Conservation (phyloP, 345 rosid genomes). For the Heritiera littoralis region DNA sequence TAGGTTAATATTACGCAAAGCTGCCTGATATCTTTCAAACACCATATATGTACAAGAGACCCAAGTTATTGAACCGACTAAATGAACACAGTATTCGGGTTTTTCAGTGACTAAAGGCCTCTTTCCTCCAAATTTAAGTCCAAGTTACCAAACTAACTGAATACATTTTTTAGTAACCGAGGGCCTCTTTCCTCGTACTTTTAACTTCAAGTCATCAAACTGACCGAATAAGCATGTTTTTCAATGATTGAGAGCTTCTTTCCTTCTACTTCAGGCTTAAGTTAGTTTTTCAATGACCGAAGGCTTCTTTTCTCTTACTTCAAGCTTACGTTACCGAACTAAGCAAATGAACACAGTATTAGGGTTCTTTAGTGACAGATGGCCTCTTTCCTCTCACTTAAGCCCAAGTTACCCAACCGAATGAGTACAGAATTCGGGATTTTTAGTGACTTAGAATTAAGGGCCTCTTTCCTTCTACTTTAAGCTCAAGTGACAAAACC, state of each 20-base stretch:
- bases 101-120: neutral
- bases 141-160: neutral
- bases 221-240: neutral
- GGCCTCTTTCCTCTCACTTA: too few relatives aligned
- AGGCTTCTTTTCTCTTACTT: neutral
- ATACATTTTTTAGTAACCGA: neutral
- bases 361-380: too few relatives aligned
- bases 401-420: too few relatives aligned
- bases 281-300: neutral
- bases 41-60: neutral
- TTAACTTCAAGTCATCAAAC: neutral
- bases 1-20: neutral
- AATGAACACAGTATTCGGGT: too few relatives aligned
- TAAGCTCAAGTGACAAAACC: neutral
- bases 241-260: neutral
- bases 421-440: too few relatives aligned
- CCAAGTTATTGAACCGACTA: neutral
- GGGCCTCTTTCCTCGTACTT: neutral
- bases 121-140: neutral
- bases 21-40: neutral
- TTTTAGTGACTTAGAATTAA: too few relatives aligned
- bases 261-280: neutral
- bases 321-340: neutral
- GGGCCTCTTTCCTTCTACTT: too few relatives aligned
- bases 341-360: neutral